Evolutionary conservation across 2,329 filamentous ascomycete species (phyloP).

Genomic region (Aureobasidium sp.): DNA sequence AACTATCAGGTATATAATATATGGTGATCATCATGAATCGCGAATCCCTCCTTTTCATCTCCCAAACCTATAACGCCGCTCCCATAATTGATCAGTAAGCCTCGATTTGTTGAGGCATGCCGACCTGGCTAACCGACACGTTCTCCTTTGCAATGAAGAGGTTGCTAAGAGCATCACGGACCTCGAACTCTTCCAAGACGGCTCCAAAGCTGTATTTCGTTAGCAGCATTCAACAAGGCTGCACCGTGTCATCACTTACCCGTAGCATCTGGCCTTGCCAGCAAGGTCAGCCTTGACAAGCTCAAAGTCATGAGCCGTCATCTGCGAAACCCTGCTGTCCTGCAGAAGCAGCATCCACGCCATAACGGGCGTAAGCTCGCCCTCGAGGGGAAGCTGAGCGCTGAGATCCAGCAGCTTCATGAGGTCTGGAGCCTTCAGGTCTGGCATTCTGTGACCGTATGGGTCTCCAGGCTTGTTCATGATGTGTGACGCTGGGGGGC

Average conservation of each 20-base stretch:
- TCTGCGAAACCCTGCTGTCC: constrained; percentile 58
- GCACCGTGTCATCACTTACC: constrained; percentile 47
- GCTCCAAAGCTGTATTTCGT: constrained; percentile 50
- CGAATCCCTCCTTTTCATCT: background rate
- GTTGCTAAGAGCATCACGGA: constrained; percentile 67
- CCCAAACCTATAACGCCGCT: background rate
- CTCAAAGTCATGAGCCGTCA: constrained; percentile 61
- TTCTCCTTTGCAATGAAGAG: constrained; percentile 52
- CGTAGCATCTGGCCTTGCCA: constrained; percentile 83
- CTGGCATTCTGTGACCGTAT: constrained; percentile 67
- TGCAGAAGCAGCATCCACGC: constrained; percentile 76
- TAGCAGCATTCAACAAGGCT: background rate
- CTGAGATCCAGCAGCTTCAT: constrained; percentile 78
- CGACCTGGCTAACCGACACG: constrained; percentile 10
- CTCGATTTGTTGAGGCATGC: constrained; percentile 10
- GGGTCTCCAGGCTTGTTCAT: constrained; percentile 45
- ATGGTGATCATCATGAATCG: background rate
- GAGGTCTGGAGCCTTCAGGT: constrained; percentile 67
- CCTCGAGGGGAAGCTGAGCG: constrained; percentile 64
- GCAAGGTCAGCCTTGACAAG: constrained; percentile 64
- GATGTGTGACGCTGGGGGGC: constrained; percentile 63
- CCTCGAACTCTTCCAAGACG: constrained; percentile 64
- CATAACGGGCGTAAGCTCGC: constrained; percentile 92
- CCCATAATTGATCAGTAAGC: constrained; percentile 8
- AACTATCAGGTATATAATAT: background rate